Percentiles rank a stretch among this genome's conserved stretches.
Conservation (phyloP, 1,139 yeast species). For the Kluyveromyces marxianus region DNA sequence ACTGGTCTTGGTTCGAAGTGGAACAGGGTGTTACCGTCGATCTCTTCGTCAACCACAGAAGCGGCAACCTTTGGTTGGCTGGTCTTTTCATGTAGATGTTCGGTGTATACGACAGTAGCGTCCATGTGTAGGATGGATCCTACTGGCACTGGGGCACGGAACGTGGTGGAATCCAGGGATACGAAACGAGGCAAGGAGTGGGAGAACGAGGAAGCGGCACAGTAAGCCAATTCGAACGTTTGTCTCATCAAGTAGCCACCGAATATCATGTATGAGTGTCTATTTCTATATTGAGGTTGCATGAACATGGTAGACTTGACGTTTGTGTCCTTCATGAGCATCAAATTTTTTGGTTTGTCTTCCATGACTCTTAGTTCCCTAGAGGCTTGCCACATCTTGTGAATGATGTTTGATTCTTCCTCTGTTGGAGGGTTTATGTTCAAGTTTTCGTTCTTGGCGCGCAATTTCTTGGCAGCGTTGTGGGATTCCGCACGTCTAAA, state of each 20-base stretch:
- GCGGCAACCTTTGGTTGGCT: slow-evolving; percentile 12
- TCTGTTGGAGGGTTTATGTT: slow-evolving; percentile 62
- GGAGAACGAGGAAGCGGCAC: slow-evolving; percentile 84
- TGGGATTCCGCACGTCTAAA: slow-evolving; percentile 85
- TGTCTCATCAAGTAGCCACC: slow-evolving; percentile 91
- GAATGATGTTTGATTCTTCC: slow-evolving; percentile 66
- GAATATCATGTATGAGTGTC: slow-evolving; percentile 89
- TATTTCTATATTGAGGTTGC: slow-evolving; percentile 94
- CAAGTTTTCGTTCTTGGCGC: slow-evolving; percentile 55
- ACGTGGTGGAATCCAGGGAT: slow-evolving; percentile 83
- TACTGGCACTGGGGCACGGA: slow-evolving; percentile 90
- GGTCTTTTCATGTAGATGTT: slow-evolving; percentile 48
- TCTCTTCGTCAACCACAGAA: slow-evolving; percentile 21
- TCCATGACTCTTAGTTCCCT: slow-evolving; percentile 35
- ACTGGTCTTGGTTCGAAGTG: slow-evolving; percentile 53
- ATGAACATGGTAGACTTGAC: slow-evolving; percentile 73
- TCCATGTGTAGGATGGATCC: slow-evolving; percentile 80
- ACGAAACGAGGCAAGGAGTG: slow-evolving; percentile 81
- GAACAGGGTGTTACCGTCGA: slow-evolving; percentile 21
- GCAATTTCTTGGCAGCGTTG: slow-evolving; percentile 73
- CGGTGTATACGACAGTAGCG: slow-evolving; percentile 80
- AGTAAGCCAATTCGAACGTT: slow-evolving; percentile 86
- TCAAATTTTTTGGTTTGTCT: slow-evolving; percentile 39
- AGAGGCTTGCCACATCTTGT: slow-evolving; percentile 66
- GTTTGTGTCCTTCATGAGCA: slow-evolving; percentile 64